Evolutionary conservation across 2,329 filamentous ascomycete genomes (phyloP).

Genomic region (Aspergillus novoparasiticus): DNA sequence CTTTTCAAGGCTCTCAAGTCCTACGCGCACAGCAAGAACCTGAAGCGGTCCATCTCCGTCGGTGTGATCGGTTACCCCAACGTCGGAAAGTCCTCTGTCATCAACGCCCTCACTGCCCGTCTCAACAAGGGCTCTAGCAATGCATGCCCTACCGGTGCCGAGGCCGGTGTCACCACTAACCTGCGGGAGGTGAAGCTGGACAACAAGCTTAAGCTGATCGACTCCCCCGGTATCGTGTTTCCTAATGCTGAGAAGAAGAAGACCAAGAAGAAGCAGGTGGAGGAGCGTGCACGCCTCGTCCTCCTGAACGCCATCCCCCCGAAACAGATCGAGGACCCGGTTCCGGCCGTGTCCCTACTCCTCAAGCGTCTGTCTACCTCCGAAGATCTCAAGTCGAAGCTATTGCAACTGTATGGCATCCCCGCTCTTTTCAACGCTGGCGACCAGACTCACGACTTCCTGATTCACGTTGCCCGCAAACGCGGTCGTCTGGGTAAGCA

Average conservation of each 20-base stretch:
- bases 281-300: conserved; percentile 77
- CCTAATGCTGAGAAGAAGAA: conserved; percentile 65
- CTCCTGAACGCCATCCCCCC: conserved; percentile 90
- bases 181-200: conserved; percentile 91
- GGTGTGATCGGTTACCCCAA: conserved; percentile 96
- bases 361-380: conserved; percentile 76
- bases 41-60: conserved; percentile 88
- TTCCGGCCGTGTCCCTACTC: conserved; percentile 84
- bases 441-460: conserved; percentile 84
- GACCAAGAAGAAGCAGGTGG: conserved; percentile 63
- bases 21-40: conserved; percentile 77
- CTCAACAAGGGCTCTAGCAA: conserved; percentile 64
- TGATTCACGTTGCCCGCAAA: conserved; percentile 93
- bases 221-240: conserved; percentile 94
- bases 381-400: conserved; percentile 72
- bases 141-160: conserved; percentile 84
- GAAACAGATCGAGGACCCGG: conserved; percentile 89
- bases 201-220: conserved; percentile 88
- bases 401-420: conserved; percentile 82
- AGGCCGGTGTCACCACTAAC: conserved; percentile 88
- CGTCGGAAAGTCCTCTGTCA: conserved; percentile 94
- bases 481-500: conserved; percentile 84
- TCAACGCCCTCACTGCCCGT: conserved; percentile 84
- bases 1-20: conserved; percentile 89
- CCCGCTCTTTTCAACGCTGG: conserved; percentile 74